These are phyloP conservation scores for Ogataea naganishii DNA, from an alignment of 805 yeast species.

Conservation along the genomic window DNA sequence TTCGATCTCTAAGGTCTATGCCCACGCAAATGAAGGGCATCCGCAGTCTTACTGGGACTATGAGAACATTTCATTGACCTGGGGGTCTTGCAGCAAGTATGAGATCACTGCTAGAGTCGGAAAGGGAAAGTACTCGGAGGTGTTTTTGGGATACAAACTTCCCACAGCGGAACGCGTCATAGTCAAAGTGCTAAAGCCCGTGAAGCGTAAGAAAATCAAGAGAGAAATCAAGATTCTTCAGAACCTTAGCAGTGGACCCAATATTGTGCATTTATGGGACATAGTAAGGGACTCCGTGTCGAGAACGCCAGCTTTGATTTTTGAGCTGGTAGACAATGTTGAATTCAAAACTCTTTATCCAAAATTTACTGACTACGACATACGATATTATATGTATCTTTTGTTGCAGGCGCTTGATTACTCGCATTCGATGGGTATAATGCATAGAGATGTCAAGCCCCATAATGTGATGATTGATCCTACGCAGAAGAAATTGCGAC, in stretches of 20 bases:
- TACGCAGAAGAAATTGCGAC: conserved; percentile 52
- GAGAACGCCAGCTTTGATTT: conserved; percentile 79
- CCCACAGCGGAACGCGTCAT: conserved; percentile 59
- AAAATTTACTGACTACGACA: conserved; percentile 63
- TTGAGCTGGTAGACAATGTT: conserved; percentile 75
- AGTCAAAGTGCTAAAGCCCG: conserved; percentile 87
- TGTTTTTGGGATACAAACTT: conserved; percentile 74
- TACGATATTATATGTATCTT: conserved; percentile 77
- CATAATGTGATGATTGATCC: conserved; percentile 96
- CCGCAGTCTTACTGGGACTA: conserved; percentile 83
- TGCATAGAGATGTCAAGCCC: conserved; percentile 94
- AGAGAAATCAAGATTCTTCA: conserved; percentile 84
- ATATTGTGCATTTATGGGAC: conserved; percentile 68
- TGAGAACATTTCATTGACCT: conserved; percentile 53
- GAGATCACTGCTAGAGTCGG: conserved; percentile 84
- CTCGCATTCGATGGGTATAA: conserved; percentile 90
- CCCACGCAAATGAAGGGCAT: conserved; percentile 60
- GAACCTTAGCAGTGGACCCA: conserved; percentile 79
- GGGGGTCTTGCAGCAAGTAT: conserved; percentile 43
- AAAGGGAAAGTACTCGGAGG: conserved; percentile 93
- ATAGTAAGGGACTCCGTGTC: conserved; percentile 73
- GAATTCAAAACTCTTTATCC: conserved; percentile 81
- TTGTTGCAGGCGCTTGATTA: conserved; percentile 78
- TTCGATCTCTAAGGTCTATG: conserved; percentile 56
- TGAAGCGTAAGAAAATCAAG: conserved; percentile 83